These are phyloP conservation scores for Neurospora sp. DNA, from an alignment of 495 filamentous ascomycete genomes.

Conservation along the genomic window DNA sequence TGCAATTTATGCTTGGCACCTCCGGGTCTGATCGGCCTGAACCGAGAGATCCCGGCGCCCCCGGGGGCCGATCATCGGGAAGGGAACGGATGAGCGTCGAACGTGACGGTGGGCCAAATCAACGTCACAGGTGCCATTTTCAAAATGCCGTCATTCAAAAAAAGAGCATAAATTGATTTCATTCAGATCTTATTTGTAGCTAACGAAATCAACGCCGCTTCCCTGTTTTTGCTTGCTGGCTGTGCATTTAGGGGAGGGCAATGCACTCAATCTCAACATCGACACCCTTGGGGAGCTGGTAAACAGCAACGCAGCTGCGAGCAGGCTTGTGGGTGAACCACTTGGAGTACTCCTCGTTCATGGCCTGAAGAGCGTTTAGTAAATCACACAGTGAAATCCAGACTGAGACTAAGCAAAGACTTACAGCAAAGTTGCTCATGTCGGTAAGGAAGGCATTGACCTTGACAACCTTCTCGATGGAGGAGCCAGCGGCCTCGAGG, in stretches of 20 bases:
- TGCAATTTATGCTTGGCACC: background rate
- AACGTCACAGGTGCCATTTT: background rate
- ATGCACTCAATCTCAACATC: conserved; percentile 90
- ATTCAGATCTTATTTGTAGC: conserved; percentile 5
- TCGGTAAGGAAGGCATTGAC: conserved; percentile 75
- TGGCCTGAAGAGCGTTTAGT: conserved; percentile 35
- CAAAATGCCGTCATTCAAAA: background rate
- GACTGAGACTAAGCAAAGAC: background rate
- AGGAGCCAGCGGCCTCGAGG: conserved; percentile 66
- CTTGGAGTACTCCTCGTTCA: conserved; percentile 85
- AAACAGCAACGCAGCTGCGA: conserved; percentile 84
- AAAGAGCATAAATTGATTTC: background rate
- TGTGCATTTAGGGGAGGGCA: conserved; percentile 50
- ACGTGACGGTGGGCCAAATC: background rate
- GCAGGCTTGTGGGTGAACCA: conserved; percentile 84
- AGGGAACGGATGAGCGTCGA: background rate
- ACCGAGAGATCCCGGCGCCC: background rate
- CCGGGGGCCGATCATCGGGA: background rate
- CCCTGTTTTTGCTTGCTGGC: background rate
- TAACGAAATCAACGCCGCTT: background rate
- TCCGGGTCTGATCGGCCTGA: background rate
- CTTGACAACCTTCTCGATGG: conserved; percentile 67
- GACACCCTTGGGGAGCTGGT: conserved; percentile 81
- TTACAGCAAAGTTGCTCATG: conserved; percentile 65
- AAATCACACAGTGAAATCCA: background rate